These are phyloP conservation scores for Sporisorium exsertum DNA, from an alignment of 1,284 basidiomycete genomes.

Conservation along the genomic window DNA sequence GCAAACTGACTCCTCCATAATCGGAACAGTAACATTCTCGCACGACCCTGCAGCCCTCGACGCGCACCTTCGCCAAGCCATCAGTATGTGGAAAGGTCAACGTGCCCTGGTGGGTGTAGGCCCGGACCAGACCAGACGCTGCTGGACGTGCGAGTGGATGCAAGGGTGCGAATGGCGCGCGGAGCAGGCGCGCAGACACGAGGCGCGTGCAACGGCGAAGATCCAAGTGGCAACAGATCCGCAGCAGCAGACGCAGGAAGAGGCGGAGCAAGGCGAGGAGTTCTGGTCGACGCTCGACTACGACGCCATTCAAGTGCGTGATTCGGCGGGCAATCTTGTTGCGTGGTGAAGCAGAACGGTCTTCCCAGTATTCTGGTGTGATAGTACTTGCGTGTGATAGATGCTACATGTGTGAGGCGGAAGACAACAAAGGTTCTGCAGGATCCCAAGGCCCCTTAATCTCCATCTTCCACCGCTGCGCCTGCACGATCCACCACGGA, in stretches of 20 bases:
- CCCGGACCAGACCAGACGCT: constrained; percentile 43
- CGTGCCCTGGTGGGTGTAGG: constrained; percentile 48
- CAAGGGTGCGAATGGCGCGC: constrained; percentile 64
- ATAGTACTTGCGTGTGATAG: too few species aligned
- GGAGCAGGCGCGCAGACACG: not conserved
- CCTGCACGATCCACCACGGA: constrained; percentile 57
- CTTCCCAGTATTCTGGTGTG: not conserved
- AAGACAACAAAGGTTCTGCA: constrained; percentile 25
- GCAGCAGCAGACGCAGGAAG: not conserved
- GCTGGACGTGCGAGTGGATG: constrained; percentile 59
- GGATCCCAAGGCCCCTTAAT: constrained; percentile 63
- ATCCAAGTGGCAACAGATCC: not conserved
- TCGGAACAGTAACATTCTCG: constrained; percentile 48
- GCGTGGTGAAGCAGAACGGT: constrained; percentile 21
- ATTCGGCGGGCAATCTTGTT: constrained; percentile 25
- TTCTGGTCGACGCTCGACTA: constrained; percentile 41
- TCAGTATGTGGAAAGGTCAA: constrained; percentile 52
- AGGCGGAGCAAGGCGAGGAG: constrained; percentile 19
- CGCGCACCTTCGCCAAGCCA: constrained; percentile 34
- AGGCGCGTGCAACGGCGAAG: not conserved
- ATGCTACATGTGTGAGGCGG: not conserved
- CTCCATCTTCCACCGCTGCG: constrained; percentile 59
- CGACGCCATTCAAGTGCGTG: constrained; percentile 15
- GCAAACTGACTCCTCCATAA: constrained; percentile 12
- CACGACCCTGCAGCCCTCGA: constrained; percentile 37